Evolutionary conservation across 2,329 filamentous ascomycete species (phyloP).

Genomic region (Colletotrichum sojae): DNA sequence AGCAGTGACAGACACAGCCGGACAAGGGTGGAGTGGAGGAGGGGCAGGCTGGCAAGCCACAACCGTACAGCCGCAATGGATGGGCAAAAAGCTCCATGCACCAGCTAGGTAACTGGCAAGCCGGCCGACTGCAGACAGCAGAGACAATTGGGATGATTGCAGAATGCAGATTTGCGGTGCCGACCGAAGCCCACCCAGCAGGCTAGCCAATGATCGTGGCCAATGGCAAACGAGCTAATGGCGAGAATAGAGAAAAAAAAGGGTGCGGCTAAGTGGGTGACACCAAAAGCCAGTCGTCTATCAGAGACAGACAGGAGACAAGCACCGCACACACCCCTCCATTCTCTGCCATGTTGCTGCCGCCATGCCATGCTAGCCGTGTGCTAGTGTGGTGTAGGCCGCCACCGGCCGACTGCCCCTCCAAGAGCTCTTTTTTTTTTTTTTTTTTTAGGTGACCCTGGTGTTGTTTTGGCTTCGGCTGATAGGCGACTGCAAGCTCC

Average conservation of each 20-base stretch:
- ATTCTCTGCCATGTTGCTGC: constrained; percentile 8
- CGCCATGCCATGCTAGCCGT: background rate
- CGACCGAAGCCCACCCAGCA: constrained; percentile 23
- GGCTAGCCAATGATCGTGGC: constrained; percentile 17
- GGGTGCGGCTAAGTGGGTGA: constrained; percentile 32
- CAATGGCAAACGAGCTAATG: constrained; percentile 13
- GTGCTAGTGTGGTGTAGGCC: constrained; percentile 23
- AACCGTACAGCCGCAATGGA: background rate
- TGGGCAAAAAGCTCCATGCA: constrained; percentile 7
- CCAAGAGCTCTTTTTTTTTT: constrained; percentile 27
- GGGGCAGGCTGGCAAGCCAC: constrained; percentile 29
- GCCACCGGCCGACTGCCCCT: constrained; percentile 39
- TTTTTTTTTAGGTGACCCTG: constrained; percentile 5
- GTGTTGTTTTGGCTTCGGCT: constrained; percentile 35
- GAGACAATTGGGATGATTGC: constrained; percentile 34
- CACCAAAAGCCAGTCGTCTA: constrained; percentile 22
- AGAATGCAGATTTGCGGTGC: constrained; percentile 31
- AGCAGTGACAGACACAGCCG: constrained; percentile 9
- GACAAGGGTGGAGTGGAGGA: background rate
- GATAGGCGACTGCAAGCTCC: constrained; percentile 40
- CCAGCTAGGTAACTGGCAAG: background rate
- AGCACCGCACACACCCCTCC: constrained; percentile 15
- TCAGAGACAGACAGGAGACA: constrained; percentile 31
- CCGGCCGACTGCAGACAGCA: constrained; percentile 29
- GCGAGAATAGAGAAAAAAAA: constrained; percentile 13